Conservation (phyloP, 306 rosid genomes). For the Gynostemma pentaphyllum region DNA sequence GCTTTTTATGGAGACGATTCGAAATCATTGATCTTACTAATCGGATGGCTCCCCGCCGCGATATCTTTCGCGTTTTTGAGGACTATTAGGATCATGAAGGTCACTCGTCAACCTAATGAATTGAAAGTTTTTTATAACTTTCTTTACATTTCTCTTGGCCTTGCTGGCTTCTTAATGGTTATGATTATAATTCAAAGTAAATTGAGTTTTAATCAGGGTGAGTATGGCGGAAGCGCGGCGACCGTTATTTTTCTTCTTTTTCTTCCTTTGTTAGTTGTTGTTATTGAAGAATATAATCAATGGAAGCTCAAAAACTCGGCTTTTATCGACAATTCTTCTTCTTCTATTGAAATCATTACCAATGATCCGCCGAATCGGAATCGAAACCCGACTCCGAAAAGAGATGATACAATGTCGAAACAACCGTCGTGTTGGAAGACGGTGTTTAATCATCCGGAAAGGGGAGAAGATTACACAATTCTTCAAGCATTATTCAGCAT, state of each 20-base stretch:
- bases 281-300: slow-evolving; percentile 14
- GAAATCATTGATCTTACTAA: slow-evolving; percentile 17
- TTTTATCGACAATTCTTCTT: neutral
- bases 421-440: slow-evolving; percentile 13
- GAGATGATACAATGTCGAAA: neutral
- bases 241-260: slow-evolving; percentile 15
- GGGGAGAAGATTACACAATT: slow-evolving; percentile 28
- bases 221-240: slow-evolving; percentile 1
- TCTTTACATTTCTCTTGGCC: slow-evolving; percentile 16
- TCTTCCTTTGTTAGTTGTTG: slow-evolving; percentile 13
- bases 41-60: slow-evolving; percentile 25
- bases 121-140: slow-evolving; percentile 18
- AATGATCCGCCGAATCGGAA: neutral
- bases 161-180: slow-evolving; percentile 28
- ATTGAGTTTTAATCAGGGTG: neutral
- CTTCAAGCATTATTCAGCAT: slow-evolving; percentile 20
- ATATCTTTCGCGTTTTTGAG: slow-evolving; percentile 14
- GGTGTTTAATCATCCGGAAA: slow-evolving; percentile 16
- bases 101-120: slow-evolving; percentile 14
- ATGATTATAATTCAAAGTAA: slow-evolving; percentile 12
- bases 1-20: slow-evolving; percentile 18
- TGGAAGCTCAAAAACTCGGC: neutral
- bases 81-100: slow-evolving; percentile 13
- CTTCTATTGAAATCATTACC: neutral
- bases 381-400: neutral